Base-by-base conservation (phyloP, 2,329 filamentous ascomycete species). In the Claviceps paspali region DNA sequence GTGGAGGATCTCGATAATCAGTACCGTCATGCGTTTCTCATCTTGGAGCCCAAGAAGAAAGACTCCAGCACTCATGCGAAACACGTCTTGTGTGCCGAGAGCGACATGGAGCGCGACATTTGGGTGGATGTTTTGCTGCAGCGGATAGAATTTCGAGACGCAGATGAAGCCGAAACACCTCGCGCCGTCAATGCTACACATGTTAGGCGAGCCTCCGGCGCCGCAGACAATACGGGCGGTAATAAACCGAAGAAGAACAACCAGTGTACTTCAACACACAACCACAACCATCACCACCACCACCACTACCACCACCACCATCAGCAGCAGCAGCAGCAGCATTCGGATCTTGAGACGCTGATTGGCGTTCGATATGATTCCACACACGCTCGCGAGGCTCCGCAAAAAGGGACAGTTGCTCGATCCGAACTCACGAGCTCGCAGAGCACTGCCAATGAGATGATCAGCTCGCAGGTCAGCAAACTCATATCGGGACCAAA, bases 51-150 rank as follows among this genome's bases (percentile, higher is more conserved):
- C 1, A 98, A 98, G 64, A 85, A 86, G 57, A 96, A 94, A 58
- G 91, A 98, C 52, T 86, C 86, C 0, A 78, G 70, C 17, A 86
- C 82, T 47, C 71, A 88, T 37, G 84, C 95, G 18, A 83, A 88
- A 45, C 91, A 98, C 55, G 87, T 98, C 1, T 66, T 98, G 14
- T 98, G 91, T 55, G 88, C 91, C 0, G 91, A 98, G 58, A 96
- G 82, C 50, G 91, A 98, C 49, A 70, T 69, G 41, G 91, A 98
- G 62, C 77, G 91, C 41, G 91, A 98, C 58, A 70, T 79, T 31
- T 98, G 91, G 91, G 88, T 98, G 2, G 82, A 92, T 40, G 80
- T 83, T 17, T 65, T 98, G 29, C 64, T 96, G 41, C 80, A 84
- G 47, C 94, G 92, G 67, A 87, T 94, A 29, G 85, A 95, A 49